These are phyloP conservation scores for Pseudogymnoascus sp. DNA, from an alignment of 2,329 filamentous ascomycete species.

Conservation along the genomic window DNA sequence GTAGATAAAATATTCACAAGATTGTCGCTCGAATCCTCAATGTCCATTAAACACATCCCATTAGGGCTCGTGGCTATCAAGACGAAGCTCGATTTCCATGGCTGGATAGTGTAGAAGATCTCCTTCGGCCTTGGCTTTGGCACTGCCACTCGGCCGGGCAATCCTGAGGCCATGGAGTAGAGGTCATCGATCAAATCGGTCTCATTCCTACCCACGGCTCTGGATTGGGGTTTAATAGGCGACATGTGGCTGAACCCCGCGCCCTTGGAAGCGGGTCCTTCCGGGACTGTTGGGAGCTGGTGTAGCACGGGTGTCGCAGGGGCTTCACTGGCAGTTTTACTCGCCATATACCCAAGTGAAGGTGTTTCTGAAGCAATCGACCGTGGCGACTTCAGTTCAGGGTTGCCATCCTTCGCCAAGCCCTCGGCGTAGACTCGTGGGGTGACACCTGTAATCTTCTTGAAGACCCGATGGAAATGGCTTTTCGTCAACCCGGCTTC, in stretches of 20 bases:
- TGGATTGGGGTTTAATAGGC: background rate
- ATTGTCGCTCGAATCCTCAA: slow-evolving; percentile 6
- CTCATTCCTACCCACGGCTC: background rate
- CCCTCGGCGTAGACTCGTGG: slow-evolving; percentile 1
- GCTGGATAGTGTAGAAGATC: slow-evolving; percentile 4
- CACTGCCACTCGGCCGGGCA: background rate
- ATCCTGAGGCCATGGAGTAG: background rate
- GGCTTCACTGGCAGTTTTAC: slow-evolving; percentile 4
- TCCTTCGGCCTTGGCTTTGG: slow-evolving; percentile 5
- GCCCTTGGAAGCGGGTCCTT: background rate
- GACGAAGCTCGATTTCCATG: slow-evolving; percentile 1
- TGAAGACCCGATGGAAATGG: slow-evolving; percentile 52
- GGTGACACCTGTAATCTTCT: slow-evolving; percentile 44
- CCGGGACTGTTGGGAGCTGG: slow-evolving; percentile 1
- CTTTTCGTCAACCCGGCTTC: slow-evolving; percentile 45
- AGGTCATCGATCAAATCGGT: slow-evolving; percentile 3
- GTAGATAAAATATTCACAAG: background rate
- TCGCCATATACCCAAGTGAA: slow-evolving; percentile 5
- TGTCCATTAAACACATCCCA: slow-evolving; percentile 5
- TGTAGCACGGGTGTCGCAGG: background rate
- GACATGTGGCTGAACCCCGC: background rate
- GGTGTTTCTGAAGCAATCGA: slow-evolving; percentile 6
- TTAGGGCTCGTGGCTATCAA: slow-evolving; percentile 3
- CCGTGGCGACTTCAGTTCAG: slow-evolving; percentile 22
- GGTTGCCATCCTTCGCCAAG: slow-evolving; percentile 8